Percentiles rank a stretch among this genome's conserved stretches.
Conservation (phyloP, 768 basidiomycete genomes). For the Trametes coccinea region DNA sequence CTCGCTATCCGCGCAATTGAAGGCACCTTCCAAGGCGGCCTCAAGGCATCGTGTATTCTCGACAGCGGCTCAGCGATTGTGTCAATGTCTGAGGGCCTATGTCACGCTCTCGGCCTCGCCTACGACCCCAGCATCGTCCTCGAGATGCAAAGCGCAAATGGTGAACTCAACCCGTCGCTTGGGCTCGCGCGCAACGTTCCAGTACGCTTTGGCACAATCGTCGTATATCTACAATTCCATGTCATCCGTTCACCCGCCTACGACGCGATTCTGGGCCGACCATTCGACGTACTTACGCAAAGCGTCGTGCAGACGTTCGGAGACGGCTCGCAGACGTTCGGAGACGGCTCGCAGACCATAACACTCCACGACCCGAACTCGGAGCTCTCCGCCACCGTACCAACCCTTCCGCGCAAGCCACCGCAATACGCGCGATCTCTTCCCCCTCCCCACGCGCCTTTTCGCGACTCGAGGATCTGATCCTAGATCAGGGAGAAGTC, state of each 20-base stretch:
- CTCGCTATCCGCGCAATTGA: slow-evolving; percentile 20
- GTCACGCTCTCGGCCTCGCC: slow-evolving; percentile 13
- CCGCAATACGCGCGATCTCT: neutral
- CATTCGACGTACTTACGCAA: too few species aligned
- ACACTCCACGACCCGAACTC: slow-evolving; percentile 13
- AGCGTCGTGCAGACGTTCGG: too few species aligned
- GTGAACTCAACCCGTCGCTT: slow-evolving; percentile 5
- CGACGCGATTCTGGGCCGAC: too few species aligned
- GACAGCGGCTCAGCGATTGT: too few species aligned
- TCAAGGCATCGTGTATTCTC: neutral
- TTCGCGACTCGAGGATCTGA: slow-evolving; percentile 21
- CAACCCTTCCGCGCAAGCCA: slow-evolving; percentile 1
- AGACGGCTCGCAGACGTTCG: too few species aligned
- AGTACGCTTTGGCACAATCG: too few species aligned
- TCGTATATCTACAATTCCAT: too few species aligned
- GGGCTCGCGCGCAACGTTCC: too few species aligned
- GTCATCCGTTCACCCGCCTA: too few species aligned
- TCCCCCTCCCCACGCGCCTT: slow-evolving; percentile 7
- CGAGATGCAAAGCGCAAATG: slow-evolving; percentile 22
- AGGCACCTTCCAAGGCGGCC: slow-evolving; percentile 11
- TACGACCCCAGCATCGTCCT: slow-evolving; percentile 17
- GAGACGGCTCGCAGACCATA: too few species aligned
- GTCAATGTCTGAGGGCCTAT: slow-evolving; percentile 25
- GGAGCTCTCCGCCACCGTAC: neutral
- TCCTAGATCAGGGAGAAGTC: slow-evolving; percentile 14